Base-by-base conservation (phyloP, 768 basidiomycete genomes). In the Auricularia sp. region DNA sequence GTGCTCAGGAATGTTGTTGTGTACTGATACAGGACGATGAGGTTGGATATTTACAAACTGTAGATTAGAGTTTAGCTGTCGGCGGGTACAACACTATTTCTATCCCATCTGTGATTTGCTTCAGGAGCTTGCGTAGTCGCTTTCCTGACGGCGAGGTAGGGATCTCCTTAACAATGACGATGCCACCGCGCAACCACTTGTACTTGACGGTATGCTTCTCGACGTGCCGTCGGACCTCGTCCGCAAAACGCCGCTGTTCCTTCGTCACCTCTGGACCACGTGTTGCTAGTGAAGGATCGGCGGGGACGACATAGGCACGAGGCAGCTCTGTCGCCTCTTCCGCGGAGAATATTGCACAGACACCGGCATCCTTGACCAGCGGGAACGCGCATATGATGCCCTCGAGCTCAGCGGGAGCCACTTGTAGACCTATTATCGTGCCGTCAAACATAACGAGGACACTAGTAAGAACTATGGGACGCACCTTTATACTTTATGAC, bases 401-500 rank as follows among this genome's bases (percentile, higher is more conserved):
- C 24, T 69, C 69, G 35, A 71, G 64, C 44, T 66, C 68, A 61
- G 34, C 42, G 11, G 34, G 63, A 6, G 45, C 21, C 24, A 62
- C 64, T 44, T 64, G 64, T 14, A 64, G 54, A 18, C 29, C 63
- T 64, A 45, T 39, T 1, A 42, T 14, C 7, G 39, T 14, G 39
- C 29, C 39, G 39, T 42, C 39, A 42, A 14, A 14, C 39, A 14
- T 42, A 42, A 8, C 39, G 8, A 35, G 39, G 7, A 33, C 4
- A 10, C 39, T 45, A 16, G 18, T 29, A 37, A 18, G 21, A 51
- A 29, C 34, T 5, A 10, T 33, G 14, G 16, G 24, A 65, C 33
- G 11, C 68, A 67, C 71, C 71, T 58, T 72, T 72, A 62, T 71
- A 69, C 61, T 73, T 73, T 64, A 73, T 69, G 21, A 73, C 65